Evolutionary conservation across 2,329 filamentous ascomycete species (phyloP).

Genomic region (Sarocladium kiliense): DNA sequence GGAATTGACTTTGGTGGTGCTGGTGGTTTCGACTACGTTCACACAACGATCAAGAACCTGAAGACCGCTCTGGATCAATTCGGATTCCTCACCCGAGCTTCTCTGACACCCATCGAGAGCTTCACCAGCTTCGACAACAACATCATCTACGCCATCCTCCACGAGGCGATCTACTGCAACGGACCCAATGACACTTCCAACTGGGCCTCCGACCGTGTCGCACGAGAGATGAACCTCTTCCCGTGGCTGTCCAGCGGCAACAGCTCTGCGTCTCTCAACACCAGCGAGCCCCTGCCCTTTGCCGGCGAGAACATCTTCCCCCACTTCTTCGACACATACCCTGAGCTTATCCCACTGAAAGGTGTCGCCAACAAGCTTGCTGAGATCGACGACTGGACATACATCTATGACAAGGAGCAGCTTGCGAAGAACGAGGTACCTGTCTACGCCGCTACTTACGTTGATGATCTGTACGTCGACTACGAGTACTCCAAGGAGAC

Average conservation of each 20-base stretch:
- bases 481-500: slow-evolving; percentile 68
- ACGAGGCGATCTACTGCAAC: slow-evolving; percentile 84
- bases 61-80: slow-evolving; percentile 70
- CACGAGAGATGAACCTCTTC: slow-evolving; percentile 42
- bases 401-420: slow-evolving; percentile 70
- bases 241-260: slow-evolving; percentile 41
- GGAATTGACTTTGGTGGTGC: slow-evolving; percentile 76
- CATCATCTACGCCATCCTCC: slow-evolving; percentile 79
- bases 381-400: slow-evolving; percentile 62
- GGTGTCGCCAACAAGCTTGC: slow-evolving; percentile 69
- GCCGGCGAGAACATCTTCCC: slow-evolving; percentile 91
- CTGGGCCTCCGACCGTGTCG: slow-evolving; percentile 70
- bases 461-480: slow-evolving; percentile 93
- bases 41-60: slow-evolving; percentile 66
- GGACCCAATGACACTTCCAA: slow-evolving; percentile 55
- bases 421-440: slow-evolving; percentile 77
- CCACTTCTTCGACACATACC: slow-evolving; percentile 76
- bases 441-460: slow-evolving; percentile 76
- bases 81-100: slow-evolving; percentile 68
- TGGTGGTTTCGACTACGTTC: slow-evolving; percentile 68
- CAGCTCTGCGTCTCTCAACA: slow-evolving; percentile 18
- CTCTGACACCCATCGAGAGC: slow-evolving; percentile 63
- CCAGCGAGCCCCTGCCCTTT: slow-evolving; percentile 61
- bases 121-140: slow-evolving; percentile 67
- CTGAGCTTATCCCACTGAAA: slow-evolving; percentile 65